Percentiles rank a stretch among this genome's conserved stretches.
These are phyloP conservation scores for Phytophthora sojae DNA, from an alignment of 352 stramenopile species.

Conservation along the genomic window DNA sequence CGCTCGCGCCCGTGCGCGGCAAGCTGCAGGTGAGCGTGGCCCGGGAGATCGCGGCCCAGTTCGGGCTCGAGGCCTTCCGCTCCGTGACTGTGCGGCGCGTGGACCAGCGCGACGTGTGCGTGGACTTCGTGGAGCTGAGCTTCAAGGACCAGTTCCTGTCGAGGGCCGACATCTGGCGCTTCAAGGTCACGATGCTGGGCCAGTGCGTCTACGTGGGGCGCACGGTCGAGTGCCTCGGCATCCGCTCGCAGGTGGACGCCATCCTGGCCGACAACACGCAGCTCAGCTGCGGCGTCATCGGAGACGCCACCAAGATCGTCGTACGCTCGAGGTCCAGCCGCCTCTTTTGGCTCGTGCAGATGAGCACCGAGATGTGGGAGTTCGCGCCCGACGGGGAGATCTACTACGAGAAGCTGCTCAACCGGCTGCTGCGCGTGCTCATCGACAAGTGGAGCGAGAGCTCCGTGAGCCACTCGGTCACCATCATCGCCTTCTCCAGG, in stretches of 20 bases:
- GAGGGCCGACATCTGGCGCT: constrained; percentile 90
- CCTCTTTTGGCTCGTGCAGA: constrained; percentile 98
- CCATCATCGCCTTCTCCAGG: constrained; percentile 92
- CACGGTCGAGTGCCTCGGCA: constrained; percentile 67
- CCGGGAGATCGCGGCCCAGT: constrained; percentile 78
- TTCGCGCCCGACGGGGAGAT: constrained; percentile 87
- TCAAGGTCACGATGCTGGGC: constrained; percentile 83
- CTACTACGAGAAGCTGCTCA: constrained; percentile 93
- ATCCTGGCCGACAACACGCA: constrained; percentile 74
- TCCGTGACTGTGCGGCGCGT: constrained; percentile 65
- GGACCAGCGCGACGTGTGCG: constrained; percentile 58
- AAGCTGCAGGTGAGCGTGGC: constrained; percentile 84
- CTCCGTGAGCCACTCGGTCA: constrained; percentile 91
- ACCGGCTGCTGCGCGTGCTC: constrained; percentile 76
- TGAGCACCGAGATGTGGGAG: constrained; percentile 96
- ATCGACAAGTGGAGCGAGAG: constrained; percentile 87
- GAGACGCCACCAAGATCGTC: constrained; percentile 96
- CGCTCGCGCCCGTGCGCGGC: constrained; percentile 66
- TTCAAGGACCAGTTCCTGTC: constrained; percentile 94
- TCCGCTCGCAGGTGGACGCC: constrained; percentile 93
- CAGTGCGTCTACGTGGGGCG: constrained; percentile 84
- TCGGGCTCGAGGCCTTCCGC: constrained; percentile 73
- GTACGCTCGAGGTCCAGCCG: constrained; percentile 94
- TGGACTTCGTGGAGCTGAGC: constrained; percentile 90
- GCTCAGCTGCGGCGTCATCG: constrained; percentile 93